Conservation (phyloP, 163 green algal genomes). For the Chlamydomonas reinhardtii region DNA sequence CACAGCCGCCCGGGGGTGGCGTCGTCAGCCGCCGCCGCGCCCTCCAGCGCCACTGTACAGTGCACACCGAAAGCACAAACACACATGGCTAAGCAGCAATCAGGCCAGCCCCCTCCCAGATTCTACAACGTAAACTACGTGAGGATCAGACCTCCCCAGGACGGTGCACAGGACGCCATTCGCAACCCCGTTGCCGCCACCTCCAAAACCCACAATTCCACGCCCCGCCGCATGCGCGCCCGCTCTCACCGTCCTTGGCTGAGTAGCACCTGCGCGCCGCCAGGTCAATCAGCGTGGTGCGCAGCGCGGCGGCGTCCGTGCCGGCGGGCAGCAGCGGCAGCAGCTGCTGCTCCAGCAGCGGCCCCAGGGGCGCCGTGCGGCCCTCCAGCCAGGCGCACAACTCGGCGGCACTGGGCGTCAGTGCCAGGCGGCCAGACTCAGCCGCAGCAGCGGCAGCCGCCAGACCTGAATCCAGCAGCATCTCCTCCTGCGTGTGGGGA, state of each 20-base stretch:
- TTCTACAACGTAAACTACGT: too few species aligned
- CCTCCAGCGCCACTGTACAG: constrained; percentile 35
- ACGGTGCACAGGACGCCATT: too few species aligned
- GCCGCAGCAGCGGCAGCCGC: not conserved
- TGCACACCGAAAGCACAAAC: too few species aligned
- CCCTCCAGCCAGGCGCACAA: constrained; percentile 45
- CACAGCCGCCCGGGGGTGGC: constrained; percentile 51
- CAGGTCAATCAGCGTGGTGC: constrained; percentile 49
- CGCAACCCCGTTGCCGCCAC: too few species aligned
- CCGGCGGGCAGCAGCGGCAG: constrained; percentile 19
- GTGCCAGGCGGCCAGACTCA: not conserved
- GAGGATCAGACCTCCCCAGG: too few species aligned
- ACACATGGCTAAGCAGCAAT: not conserved
- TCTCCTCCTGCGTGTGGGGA: constrained; percentile 10
- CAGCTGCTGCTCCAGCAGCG: constrained; percentile 4
- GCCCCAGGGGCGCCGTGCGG: not conserved
- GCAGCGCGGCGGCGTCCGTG: constrained; percentile 7
- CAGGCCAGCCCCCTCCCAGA: too few species aligned
- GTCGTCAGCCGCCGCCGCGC: constrained; percentile 59
- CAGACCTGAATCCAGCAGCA: constrained; percentile 14
- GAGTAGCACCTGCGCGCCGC: constrained; percentile 43
- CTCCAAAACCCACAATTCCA: not conserved
- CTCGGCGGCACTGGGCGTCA: constrained; percentile 1
- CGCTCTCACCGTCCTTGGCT: constrained; percentile 40
- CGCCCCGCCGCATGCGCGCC: not conserved